phyloP scores from a whole-genome alignment of 768 basidiomycete species.

The Boletus pseudopeckii region DNA sequence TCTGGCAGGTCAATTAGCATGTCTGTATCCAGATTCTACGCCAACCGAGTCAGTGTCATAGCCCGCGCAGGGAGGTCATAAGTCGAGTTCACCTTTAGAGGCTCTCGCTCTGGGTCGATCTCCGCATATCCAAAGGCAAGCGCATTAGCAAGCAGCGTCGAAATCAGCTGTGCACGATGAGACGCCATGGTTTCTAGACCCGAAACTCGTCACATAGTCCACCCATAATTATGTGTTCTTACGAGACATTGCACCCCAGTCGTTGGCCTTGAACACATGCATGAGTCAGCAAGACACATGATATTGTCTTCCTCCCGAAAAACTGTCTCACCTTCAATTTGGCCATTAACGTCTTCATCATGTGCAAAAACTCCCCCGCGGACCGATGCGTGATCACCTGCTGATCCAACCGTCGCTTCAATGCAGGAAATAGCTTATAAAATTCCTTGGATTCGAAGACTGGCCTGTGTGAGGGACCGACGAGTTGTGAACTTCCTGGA shows the following conservation, averaged over 20 bases:
- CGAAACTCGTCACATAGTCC: not conserved
- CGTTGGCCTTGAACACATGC: conserved; percentile 43
- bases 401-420: conserved; percentile 47
- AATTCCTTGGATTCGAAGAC: conserved; percentile 63
- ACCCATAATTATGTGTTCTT: conserved; percentile 14
- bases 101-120: conserved; percentile 42
- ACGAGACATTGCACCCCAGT: conserved; percentile 67
- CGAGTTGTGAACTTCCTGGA: too few species aligned
- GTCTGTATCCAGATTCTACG: conserved; percentile 54
- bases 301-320: not conserved
- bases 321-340: conserved; percentile 50
- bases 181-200: conserved; percentile 44
- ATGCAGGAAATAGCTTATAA: conserved; percentile 48
- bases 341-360: conserved; percentile 63
- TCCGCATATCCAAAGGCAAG: conserved; percentile 47
- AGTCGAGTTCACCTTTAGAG: conserved; percentile 43
- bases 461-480: conserved; percentile 29
- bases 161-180: conserved; percentile 44
- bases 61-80: rapidly evolving
- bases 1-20: conserved; percentile 37
- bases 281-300: not conserved
- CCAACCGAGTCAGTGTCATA: not conserved
- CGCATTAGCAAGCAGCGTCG: conserved; percentile 43
- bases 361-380: conserved; percentile 53
- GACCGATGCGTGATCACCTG: conserved; percentile 47